Evolutionary conservation across 1,139 yeast species (phyloP).

Genomic region (Yamadazyma diospyri): DNA sequence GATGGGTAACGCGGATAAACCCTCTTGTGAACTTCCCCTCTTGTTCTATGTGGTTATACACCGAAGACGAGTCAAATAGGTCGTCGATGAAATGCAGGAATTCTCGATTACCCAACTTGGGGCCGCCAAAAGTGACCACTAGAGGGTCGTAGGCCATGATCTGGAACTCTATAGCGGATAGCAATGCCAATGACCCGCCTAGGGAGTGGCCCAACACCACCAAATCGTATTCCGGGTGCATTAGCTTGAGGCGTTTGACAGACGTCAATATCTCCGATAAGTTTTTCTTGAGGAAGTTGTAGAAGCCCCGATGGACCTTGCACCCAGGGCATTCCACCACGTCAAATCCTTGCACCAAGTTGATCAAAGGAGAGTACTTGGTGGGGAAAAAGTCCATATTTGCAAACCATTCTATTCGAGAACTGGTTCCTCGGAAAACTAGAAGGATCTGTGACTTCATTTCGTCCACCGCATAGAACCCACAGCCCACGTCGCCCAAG

Average conservation of each 20-base stretch:
- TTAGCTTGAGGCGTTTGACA: slow-evolving; percentile 25
- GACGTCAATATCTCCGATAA: slow-evolving; percentile 32
- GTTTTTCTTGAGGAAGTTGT: slow-evolving; percentile 38
- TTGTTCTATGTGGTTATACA: slow-evolving; percentile 15
- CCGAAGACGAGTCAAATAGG: slow-evolving; percentile 35
- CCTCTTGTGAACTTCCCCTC: slow-evolving; percentile 25
- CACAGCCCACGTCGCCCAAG: slow-evolving; percentile 50
- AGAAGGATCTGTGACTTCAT: slow-evolving; percentile 31
- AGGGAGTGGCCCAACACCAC: slow-evolving; percentile 67
- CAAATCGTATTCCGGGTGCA: slow-evolving; percentile 46
- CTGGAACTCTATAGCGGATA: slow-evolving; percentile 58
- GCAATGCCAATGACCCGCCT: slow-evolving; percentile 65
- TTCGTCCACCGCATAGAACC: slow-evolving; percentile 44
- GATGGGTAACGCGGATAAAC: slow-evolving; percentile 51
- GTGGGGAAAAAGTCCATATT: slow-evolving; percentile 47
- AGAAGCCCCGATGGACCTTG: slow-evolving; percentile 58
- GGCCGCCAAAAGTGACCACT: slow-evolving; percentile 58
- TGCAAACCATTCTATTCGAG: slow-evolving; percentile 54
- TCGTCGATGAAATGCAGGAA: slow-evolving; percentile 51
- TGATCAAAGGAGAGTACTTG: slow-evolving; percentile 31
- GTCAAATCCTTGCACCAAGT: slow-evolving; percentile 15
- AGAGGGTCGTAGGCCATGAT: slow-evolving; percentile 49
- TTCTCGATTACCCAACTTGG: slow-evolving; percentile 54
- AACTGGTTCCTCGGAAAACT: slow-evolving; percentile 56
- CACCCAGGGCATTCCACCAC: slow-evolving; percentile 41